These are phyloP conservation scores for Stentor roeselii DNA, from an alignment of 73 alveolate genomes.

Conservation along the genomic window DNA sequence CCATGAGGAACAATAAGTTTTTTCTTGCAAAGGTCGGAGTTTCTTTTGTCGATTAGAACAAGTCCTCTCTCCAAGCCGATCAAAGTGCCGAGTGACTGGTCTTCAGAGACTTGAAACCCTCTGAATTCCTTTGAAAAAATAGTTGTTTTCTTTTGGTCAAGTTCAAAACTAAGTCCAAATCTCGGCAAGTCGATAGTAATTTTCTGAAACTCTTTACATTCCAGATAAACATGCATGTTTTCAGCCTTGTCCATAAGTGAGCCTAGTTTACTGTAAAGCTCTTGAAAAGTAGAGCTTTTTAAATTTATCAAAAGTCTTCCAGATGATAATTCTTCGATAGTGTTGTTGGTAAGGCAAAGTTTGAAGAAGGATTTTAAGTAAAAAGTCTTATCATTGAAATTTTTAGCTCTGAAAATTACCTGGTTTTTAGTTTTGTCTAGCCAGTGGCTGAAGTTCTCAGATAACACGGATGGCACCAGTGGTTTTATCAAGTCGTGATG, in stretches of 20 bases:
- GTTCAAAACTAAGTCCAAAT: not conserved
- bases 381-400: no score
- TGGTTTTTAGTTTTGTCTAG: no score
- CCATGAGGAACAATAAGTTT: slow-evolving; percentile 1
- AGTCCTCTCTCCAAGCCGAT: not conserved
- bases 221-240: not conserved
- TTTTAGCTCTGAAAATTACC: not conserved
- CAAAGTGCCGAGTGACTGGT: not conserved
- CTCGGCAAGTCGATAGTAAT: not conserved
- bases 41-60: not conserved
- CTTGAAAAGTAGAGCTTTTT: not conserved
- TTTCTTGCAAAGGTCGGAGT: not conserved
- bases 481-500: no score
- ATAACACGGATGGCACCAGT: no score
- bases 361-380: no score
- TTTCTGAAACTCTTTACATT: no score
- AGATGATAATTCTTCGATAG: not conserved
- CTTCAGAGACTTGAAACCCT: not conserved
- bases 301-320: no score
- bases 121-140: not conserved
- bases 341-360: not conserved
- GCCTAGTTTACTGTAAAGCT: no score
- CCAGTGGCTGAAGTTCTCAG: not conserved
- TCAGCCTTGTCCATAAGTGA: not conserved
- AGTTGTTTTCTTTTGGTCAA: no score